These are phyloP conservation scores for Termitomyces sp. DNA, from an alignment of 768 basidiomycete species.

Conservation along the genomic window DNA sequence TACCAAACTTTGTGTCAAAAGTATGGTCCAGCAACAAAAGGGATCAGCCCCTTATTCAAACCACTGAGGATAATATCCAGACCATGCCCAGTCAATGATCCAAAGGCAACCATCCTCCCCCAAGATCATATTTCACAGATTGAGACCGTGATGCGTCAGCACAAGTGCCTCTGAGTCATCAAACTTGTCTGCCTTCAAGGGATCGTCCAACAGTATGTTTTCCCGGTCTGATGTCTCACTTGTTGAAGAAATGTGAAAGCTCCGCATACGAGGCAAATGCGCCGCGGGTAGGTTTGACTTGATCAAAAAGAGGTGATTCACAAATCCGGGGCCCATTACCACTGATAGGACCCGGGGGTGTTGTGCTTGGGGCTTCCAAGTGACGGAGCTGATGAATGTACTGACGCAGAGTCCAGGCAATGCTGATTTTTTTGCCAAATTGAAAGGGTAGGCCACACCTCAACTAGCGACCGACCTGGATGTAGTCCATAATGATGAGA, in stretches of 20 bases:
- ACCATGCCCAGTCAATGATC: constrained; percentile 22
- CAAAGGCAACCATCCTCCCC: constrained; percentile 20
- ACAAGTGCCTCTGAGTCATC: constrained; percentile 22
- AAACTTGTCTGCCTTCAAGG: constrained; percentile 5
- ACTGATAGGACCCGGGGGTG: no score
- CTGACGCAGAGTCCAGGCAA: constrained; percentile 20
- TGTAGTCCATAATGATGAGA: no score
- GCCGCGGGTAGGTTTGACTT: no score
- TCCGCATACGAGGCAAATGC: no score
- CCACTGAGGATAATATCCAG: constrained; percentile 20
- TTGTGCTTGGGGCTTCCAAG: not conserved
- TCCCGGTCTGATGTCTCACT: no score
- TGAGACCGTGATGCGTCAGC: constrained; percentile 20
- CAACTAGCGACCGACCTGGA: constrained; percentile 15
- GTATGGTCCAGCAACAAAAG: no score
- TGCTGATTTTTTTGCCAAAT: constrained; percentile 15
- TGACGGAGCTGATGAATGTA: constrained; percentile 21
- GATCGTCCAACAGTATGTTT: no score
- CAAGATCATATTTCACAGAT: constrained; percentile 20
- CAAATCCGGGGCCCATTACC: no score
- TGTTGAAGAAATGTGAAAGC: no score
- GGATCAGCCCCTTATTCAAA: no score
- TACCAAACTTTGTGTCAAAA: no score
- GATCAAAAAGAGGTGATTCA: no score
- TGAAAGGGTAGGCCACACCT: constrained; percentile 16